phyloP scores from a whole-genome alignment of 225 moss, liverwort and hornwort genomes.

The Pseudisothecium myosuroides region DNA sequence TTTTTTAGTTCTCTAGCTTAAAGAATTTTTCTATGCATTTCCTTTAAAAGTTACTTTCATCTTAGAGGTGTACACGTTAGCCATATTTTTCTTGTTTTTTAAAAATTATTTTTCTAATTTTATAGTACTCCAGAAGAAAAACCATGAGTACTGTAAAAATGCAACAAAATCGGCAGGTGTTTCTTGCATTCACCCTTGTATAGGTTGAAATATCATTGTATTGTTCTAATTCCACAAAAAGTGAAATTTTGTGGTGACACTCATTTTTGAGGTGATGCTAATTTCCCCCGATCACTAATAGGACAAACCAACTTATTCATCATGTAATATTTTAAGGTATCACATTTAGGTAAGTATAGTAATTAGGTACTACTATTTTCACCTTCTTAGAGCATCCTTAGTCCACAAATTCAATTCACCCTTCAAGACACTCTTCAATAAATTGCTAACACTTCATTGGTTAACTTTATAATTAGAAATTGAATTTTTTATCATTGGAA shows the following conservation, averaged over 20 bases:
- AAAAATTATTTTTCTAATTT: too few relatives aligned
- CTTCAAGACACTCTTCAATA: not conserved
- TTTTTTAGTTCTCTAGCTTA: too few relatives aligned
- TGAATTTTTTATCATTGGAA: not conserved
- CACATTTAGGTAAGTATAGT: not conserved
- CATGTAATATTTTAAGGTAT: not conserved
- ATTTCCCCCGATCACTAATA: not conserved
- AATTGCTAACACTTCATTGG: not conserved
- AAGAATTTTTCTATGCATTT: too few relatives aligned
- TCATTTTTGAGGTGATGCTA: fast-evolving
- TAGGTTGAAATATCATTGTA: not conserved
- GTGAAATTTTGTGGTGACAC: not conserved
- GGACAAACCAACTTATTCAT: not conserved
- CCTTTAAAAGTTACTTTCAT: too few relatives aligned
- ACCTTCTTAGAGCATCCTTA: not conserved
- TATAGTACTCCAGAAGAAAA: too few relatives aligned
- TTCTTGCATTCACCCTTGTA: too few relatives aligned
- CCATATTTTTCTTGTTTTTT: too few relatives aligned
- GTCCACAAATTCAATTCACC: not conserved
- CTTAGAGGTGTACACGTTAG: too few relatives aligned
- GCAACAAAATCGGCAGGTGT: too few relatives aligned
- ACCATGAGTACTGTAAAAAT: too few relatives aligned
- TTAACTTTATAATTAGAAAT: not conserved
- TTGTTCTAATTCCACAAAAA: fast-evolving
- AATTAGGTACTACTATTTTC: not conserved